These are phyloP conservation scores for Colletotrichum simmondsii DNA, from an alignment of 2,329 filamentous ascomycete species.

Conservation along the genomic window DNA sequence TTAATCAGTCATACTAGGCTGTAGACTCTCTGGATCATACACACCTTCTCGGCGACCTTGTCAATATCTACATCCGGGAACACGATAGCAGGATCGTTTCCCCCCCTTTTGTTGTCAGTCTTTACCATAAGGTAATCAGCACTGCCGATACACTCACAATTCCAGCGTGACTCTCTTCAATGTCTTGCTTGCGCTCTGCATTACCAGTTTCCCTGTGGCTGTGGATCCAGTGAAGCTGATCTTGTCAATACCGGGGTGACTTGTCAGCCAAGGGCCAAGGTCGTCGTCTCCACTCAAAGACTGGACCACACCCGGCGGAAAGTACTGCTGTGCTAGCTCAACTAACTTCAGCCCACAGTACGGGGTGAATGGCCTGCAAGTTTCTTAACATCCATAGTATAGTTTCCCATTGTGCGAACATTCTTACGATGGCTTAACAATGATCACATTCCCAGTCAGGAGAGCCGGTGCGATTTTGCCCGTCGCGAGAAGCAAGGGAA, in stretches of 20 bases:
- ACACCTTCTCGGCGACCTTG: slow-evolving; percentile 45
- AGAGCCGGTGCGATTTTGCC: slow-evolving; percentile 68
- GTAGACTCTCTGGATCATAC: neutral
- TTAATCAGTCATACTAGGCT: neutral
- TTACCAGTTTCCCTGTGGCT: slow-evolving; percentile 69
- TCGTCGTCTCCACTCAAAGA: slow-evolving; percentile 69
- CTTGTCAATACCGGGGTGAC: slow-evolving; percentile 70
- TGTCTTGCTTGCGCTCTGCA: slow-evolving; percentile 63
- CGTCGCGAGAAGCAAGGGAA: slow-evolving; percentile 61
- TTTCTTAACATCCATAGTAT: neutral
- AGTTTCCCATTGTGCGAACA: neutral
- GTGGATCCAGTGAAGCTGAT: slow-evolving; percentile 73
- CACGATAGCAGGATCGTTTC: slow-evolving; percentile 70
- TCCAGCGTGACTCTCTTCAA: slow-evolving; percentile 72
- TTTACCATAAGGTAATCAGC: too few relatives aligned
- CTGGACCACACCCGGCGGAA: slow-evolving; percentile 73
- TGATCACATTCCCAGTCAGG: slow-evolving; percentile 65
- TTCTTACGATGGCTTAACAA: slow-evolving; percentile 63
- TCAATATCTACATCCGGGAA: slow-evolving; percentile 65
- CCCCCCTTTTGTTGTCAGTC: slow-evolving; percentile 47
- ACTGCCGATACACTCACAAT: slow-evolving; percentile 43
- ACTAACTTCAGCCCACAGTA: slow-evolving; percentile 69
- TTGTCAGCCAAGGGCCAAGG: slow-evolving; percentile 68
- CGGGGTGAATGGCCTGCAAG: slow-evolving; percentile 59
- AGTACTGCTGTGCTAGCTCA: slow-evolving; percentile 66